Percentiles rank a stretch among this genome's conserved stretches.
These are phyloP conservation scores for Penicillium sp. DNA, from an alignment of 2,329 filamentous ascomycete genomes.

Conservation along the genomic window DNA sequence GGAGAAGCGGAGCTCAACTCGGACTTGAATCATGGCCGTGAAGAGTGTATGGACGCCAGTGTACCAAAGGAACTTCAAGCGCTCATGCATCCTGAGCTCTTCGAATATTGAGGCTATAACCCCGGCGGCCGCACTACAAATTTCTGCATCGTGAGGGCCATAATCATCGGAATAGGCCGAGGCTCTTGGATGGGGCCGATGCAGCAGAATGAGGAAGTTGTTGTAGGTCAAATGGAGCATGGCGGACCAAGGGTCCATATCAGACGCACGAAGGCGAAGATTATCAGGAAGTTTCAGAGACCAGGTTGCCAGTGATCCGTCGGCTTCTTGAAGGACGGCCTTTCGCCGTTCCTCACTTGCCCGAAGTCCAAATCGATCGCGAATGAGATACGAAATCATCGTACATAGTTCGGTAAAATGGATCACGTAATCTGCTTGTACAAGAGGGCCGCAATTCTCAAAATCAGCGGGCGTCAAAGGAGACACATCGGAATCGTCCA, in stretches of 20 bases:
- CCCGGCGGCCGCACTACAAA: slow-evolving; percentile 39
- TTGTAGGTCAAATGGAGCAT: slow-evolving; percentile 41
- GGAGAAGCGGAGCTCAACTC: slow-evolving; percentile 40
- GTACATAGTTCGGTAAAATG: slow-evolving; percentile 45
- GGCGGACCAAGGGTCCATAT: slow-evolving; percentile 39
- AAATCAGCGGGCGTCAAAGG: slow-evolving; percentile 41
- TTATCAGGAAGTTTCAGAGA: slow-evolving; percentile 36
- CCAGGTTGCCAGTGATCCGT: slow-evolving; percentile 37
- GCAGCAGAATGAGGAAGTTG: slow-evolving; percentile 40
- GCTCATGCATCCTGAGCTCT: slow-evolving; percentile 35
- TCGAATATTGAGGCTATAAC: slow-evolving; percentile 41
- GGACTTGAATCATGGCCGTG: slow-evolving; percentile 42
- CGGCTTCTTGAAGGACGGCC: slow-evolving; percentile 35
- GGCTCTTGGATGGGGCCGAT: slow-evolving; percentile 38
- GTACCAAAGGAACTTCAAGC: slow-evolving; percentile 39
- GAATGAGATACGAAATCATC: slow-evolving; percentile 42
- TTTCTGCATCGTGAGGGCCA: slow-evolving; percentile 40
- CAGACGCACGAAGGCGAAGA: slow-evolving; percentile 34
- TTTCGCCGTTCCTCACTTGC: slow-evolving; percentile 36
- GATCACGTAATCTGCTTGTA: slow-evolving; percentile 40
- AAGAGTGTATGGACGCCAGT: slow-evolving; percentile 39
- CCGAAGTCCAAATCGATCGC: slow-evolving; percentile 36
- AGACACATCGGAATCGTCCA: slow-evolving; percentile 46
- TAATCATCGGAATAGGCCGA: slow-evolving; percentile 39
- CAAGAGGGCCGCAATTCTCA: slow-evolving; percentile 39